Evolutionary conservation across 1,284 basidiomycete species (phyloP), one percentile per base, ranked within the genome.

Genomic region (Ceratobasidium sp.): DNA sequence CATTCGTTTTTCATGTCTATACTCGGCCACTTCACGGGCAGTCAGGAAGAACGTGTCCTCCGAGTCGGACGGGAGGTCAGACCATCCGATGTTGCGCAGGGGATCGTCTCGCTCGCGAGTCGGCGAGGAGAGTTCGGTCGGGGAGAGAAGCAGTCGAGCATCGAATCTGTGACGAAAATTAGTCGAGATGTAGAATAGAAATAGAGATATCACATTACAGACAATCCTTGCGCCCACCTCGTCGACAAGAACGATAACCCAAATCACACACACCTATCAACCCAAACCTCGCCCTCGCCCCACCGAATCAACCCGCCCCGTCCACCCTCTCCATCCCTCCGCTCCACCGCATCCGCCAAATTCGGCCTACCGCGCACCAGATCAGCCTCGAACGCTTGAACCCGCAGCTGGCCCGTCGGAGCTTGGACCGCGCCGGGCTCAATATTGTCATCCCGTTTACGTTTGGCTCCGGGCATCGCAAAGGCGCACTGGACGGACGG

Each of bases 41-140:
- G 88, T 85, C 75, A 95, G 85, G 81, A 92, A 91, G 81, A 93
- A 95, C 0, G 87, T 90, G 77, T 95, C 92, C 82, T 95, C 93
- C 0, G 87, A 80, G 79, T 95, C 94, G 0, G 93, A 94, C 2
- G 93, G 90, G 0, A 95, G 85, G 79, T 93, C 90, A 0, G 90
- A 90, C 90, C 92, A 94, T 37, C 91, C 92, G 1, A 77, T 76
- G 11, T 76, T 71, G 22, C 66, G 43, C 3, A 75, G 19, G 6
- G 74, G 48, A 19, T 74, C n/a, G 74, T 74, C 22, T 76, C 78
- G 39, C 8, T 14, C 54, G 22, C 76, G 74, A 77, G 80, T 72
- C 64, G 81, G 68, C 51, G 77, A 62, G 46, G 75, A 43, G 8
- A 74, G 46, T 4, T 85, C 85, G 0, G 86, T 79, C 2, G 85